These are phyloP conservation scores for Trichosporon coremiiforme DNA, from an alignment of 1,284 basidiomycete genomes.

Conservation along the genomic window DNA sequence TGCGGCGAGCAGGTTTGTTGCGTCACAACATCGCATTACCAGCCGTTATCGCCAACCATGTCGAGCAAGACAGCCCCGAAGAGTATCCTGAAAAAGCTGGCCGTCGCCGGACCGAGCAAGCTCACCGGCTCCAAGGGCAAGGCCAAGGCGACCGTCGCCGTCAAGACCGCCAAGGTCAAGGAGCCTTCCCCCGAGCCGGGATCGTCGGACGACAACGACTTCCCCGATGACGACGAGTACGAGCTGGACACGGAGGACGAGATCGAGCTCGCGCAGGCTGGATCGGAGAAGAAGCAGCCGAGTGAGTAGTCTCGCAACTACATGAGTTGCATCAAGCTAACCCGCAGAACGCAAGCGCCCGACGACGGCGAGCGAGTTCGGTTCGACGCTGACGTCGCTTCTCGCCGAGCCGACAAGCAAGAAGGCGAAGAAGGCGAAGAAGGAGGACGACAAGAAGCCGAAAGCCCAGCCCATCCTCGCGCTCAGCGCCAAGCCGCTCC, in stretches of 20 bases:
- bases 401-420: slow-evolving; percentile 44
- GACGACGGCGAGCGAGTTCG: slow-evolving; percentile 52
- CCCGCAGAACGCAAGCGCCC: slow-evolving; percentile 51
- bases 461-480: slow-evolving; percentile 46
- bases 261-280: slow-evolving; percentile 28
- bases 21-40: slow-evolving; percentile 9
- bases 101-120: slow-evolving; percentile 15
- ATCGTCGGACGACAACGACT: slow-evolving; percentile 25
- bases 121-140: slow-evolving; percentile 18
- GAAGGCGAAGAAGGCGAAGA: slow-evolving; percentile 36
- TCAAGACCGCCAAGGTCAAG: slow-evolving; percentile 23
- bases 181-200: slow-evolving; percentile 20
- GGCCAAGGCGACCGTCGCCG: slow-evolving; percentile 20
- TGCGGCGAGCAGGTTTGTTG: background rate
- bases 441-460: slow-evolving; percentile 23
- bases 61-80: slow-evolving; percentile 23
- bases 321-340: background rate
- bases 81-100: slow-evolving; percentile 31
- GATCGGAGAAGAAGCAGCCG: slow-evolving; percentile 27
- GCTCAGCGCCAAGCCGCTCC: slow-evolving; percentile 43
- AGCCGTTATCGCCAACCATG: slow-evolving; percentile 20
- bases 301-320: slow-evolving; percentile 22
- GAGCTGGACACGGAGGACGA: slow-evolving; percentile 33
- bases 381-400: slow-evolving; percentile 51
- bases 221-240: slow-evolving; percentile 25